Percentiles rank a stretch among this genome's conserved stretches.
phyloP scores from a whole-genome alignment of 345 rosid genomes.

The Brassica incana region DNA sequence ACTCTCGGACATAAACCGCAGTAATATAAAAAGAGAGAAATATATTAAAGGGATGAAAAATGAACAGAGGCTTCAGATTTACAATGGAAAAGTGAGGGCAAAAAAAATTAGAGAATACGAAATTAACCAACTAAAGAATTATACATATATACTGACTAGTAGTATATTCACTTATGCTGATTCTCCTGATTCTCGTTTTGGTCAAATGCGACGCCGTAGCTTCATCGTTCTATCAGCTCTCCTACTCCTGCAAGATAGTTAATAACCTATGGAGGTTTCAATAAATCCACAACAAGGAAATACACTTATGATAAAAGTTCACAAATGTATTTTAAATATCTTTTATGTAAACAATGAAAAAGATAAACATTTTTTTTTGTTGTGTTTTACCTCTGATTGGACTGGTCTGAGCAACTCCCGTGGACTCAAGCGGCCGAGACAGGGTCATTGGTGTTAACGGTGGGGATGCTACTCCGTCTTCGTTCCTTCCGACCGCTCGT shows the following conservation, averaged over 20 bases:
- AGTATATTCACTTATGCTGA: constrained; percentile 26
- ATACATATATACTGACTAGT: constrained; percentile 17
- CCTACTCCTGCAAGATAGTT: constrained; percentile 37
- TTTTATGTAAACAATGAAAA: not conserved
- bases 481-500: constrained; percentile 46
- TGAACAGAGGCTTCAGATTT: constrained; percentile 23
- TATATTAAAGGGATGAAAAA: not conserved
- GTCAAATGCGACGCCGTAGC: constrained; percentile 9
- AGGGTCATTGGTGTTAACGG: constrained; percentile 78
- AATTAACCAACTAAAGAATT: constrained; percentile 33
- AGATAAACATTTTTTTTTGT: not conserved
- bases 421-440: constrained; percentile 39
- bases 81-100: constrained; percentile 13
- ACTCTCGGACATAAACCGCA: no score
- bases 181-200: constrained; percentile 18
- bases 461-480: constrained; percentile 58
- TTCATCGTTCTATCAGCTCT: constrained; percentile 40
- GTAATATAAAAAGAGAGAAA: not conserved
- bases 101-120: not conserved
- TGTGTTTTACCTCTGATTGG: constrained; percentile 64
- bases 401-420: constrained; percentile 51
- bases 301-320: not conserved
- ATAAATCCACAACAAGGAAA: constrained; percentile 21
- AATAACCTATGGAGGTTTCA: constrained; percentile 39
- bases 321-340: not conserved